Evolutionary conservation across 169 alveolate genomes (phyloP), one percentile per base, ranked within the genome.

Genomic region (Cryptosporidium tyzzeri): DNA sequence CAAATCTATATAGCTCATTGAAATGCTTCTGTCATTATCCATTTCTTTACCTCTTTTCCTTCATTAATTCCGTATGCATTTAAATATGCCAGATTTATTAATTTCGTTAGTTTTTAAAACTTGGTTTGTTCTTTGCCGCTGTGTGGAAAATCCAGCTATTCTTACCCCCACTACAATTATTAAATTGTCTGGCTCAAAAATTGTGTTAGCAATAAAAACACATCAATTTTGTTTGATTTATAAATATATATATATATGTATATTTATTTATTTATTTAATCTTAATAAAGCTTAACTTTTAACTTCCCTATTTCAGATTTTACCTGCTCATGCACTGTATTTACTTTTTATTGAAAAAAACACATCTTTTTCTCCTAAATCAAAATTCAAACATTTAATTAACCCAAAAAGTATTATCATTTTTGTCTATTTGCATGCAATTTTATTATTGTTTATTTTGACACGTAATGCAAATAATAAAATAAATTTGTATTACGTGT

Each of bases 21-120:
- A 45, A 41, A n/a, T 45, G 5, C 33, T 45, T 23, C 70, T 39
- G 39, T 73, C 86, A 73, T 73, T 73, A 73, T 73, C 86, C 86
- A 73, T 73, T 1, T 73, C 86, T 70, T 70, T 50, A 10, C 67
- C 23, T 48, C 14, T 44, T 35, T 44, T 45, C 39, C 84, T 51
- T 31, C 67, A 55, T 55, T n/a, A 55, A 55, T 55, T 55, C 18
- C 26, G 18, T 8, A 55, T 55, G 67, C 67, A 55, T 55, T 1
- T 55, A 55, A 55, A 23, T 55, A 55, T 55, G 67, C 67, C 7
- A 55, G 23, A 26, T 55, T 55, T 55, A 21, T 55, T 48, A 14
- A 9, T 10, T 55, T 55, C n/a, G 35, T 21, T 16, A 21, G 21
- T 23, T 55, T 55, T 2, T 41, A 26, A 53, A 55, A 55, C 35